phyloP scores from a whole-genome alignment of 371 early-diverging fungal genomes.

The Mucor lusitanicus region DNA sequence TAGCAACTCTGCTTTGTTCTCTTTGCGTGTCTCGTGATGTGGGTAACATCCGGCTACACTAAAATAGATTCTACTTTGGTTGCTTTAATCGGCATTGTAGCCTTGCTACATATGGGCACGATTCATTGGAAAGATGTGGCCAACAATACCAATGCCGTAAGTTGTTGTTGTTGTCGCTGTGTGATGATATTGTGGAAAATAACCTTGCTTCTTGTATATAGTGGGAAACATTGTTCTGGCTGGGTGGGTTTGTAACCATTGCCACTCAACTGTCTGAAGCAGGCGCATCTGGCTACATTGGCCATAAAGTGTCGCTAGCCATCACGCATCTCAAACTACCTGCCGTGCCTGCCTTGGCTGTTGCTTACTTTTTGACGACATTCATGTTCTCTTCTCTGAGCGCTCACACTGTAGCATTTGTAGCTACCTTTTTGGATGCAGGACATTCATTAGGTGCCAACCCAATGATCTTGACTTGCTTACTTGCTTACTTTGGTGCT shows the following conservation, averaged over 20 bases:
- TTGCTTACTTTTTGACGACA: slow-evolving; percentile 70
- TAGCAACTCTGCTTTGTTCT: slow-evolving; percentile 58
- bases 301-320: slow-evolving; percentile 50
- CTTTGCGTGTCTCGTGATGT: slow-evolving; percentile 58
- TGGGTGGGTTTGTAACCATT: slow-evolving; percentile 77
- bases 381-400: slow-evolving; percentile 74
- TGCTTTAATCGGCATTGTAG: slow-evolving; percentile 62
- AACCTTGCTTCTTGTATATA: neutral
- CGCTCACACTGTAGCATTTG: slow-evolving; percentile 72
- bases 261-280: slow-evolving; percentile 72
- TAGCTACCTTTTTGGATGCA: slow-evolving; percentile 75
- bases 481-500: slow-evolving; percentile 69
- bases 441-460: slow-evolving; percentile 64
- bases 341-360: slow-evolving; percentile 50
- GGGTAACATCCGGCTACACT: slow-evolving; percentile 68
- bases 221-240: slow-evolving; percentile 87
- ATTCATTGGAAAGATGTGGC: slow-evolving; percentile 74
- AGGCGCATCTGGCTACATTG: slow-evolving; percentile 68
- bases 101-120: slow-evolving; percentile 59
- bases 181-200: no score
- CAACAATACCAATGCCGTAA: slow-evolving; percentile 66
- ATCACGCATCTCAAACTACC: slow-evolving; percentile 37
- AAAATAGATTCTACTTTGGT: slow-evolving; percentile 71
- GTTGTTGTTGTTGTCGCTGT: no score
- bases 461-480: slow-evolving; percentile 56